Conservation (phyloP, 192 early-diverging fungal genomes). For the Coemansia sp. region DNA sequence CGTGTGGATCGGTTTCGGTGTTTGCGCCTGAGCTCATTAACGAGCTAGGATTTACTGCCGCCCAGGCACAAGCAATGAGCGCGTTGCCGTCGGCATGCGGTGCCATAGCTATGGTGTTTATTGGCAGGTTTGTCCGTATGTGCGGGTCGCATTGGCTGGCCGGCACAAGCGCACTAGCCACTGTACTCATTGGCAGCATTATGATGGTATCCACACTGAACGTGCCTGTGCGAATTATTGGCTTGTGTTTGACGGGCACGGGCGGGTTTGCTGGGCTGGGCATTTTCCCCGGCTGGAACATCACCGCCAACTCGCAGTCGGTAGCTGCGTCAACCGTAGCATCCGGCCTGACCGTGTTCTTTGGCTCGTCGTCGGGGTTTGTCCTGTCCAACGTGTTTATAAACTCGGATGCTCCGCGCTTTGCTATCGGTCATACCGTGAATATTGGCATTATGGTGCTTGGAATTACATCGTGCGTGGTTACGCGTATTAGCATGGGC, state of each 20-base stretch:
- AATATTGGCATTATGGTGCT: slow-evolving; percentile 23
- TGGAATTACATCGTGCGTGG: slow-evolving; percentile 28
- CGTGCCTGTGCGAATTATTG: slow-evolving; percentile 30
- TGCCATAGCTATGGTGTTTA: slow-evolving; percentile 27
- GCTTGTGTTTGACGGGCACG: slow-evolving; percentile 34
- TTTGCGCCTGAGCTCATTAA: slow-evolving; percentile 52
- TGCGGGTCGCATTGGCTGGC: slow-evolving; percentile 40
- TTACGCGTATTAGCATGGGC: slow-evolving; percentile 39
- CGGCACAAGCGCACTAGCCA: slow-evolving; percentile 2
- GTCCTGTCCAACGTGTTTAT: slow-evolving; percentile 46
- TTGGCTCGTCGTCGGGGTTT: slow-evolving; percentile 30
- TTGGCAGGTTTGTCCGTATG: slow-evolving; percentile 15
- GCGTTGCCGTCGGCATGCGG: slow-evolving; percentile 42
- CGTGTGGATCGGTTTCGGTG: slow-evolving; percentile 20
- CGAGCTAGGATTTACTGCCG: slow-evolving; percentile 39
- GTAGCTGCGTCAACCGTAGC: slow-evolving; percentile 46
- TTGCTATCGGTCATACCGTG: slow-evolving; percentile 40
- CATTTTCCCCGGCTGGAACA: slow-evolving; percentile 40
- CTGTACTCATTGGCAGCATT: slow-evolving; percentile 21
- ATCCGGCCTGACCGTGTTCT: slow-evolving; percentile 44
- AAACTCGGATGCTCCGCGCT: slow-evolving; percentile 43
- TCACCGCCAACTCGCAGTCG: slow-evolving; percentile 28
- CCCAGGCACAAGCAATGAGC: slow-evolving; percentile 47
- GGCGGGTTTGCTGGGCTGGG: slow-evolving; percentile 41
- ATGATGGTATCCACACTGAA: slow-evolving; percentile 32